phyloP scores from a whole-genome alignment of 805 yeast species.

The Wickerhamomyces ciferrii region DNA sequence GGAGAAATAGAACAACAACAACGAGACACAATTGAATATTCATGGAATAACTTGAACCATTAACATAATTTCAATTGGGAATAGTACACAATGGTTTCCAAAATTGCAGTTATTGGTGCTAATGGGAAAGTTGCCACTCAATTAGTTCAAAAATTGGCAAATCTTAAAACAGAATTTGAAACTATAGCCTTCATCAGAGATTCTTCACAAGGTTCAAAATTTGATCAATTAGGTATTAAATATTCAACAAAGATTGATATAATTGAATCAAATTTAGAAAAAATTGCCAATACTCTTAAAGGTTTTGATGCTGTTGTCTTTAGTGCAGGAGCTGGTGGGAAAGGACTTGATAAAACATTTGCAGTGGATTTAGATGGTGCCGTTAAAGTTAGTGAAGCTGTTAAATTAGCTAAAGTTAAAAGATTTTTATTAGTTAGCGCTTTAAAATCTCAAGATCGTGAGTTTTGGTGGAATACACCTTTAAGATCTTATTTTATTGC shows the following conservation, averaged over 20 bases:
- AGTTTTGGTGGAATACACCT: slow-evolving; percentile 33
- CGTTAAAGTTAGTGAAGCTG: slow-evolving; percentile 50
- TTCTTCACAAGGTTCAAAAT: slow-evolving; percentile 36
- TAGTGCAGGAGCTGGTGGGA: slow-evolving; percentile 61
- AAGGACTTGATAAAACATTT: slow-evolving; percentile 37
- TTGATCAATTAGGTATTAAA: slow-evolving; percentile 30
- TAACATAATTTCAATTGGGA: too few relatives aligned
- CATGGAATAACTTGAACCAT: too few relatives aligned
- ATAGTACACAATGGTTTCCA: slow-evolving; percentile 12
- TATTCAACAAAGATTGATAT: slow-evolving; percentile 33
- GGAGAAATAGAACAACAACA: too few relatives aligned
- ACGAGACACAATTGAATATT: neutral
- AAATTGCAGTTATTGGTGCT: slow-evolving; percentile 51
- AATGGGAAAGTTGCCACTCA: slow-evolving; percentile 56
- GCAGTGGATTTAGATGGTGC: slow-evolving; percentile 61
- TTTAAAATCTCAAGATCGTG: slow-evolving; percentile 45
- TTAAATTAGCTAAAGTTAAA: slow-evolving; percentile 34
- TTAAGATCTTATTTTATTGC: slow-evolving; percentile 50
- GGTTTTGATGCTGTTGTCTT: slow-evolving; percentile 55
- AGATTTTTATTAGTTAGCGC: slow-evolving; percentile 54
- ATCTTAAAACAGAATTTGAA: slow-evolving; percentile 25
- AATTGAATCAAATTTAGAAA: slow-evolving; percentile 27
- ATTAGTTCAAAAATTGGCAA: slow-evolving; percentile 31
- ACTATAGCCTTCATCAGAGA: slow-evolving; percentile 42
- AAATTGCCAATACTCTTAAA: slow-evolving; percentile 31